Evolutionary conservation across 2,329 filamentous ascomycete species (phyloP), one percentile per base, ranked within the genome.

Genomic region (Aspergillus sp.): DNA sequence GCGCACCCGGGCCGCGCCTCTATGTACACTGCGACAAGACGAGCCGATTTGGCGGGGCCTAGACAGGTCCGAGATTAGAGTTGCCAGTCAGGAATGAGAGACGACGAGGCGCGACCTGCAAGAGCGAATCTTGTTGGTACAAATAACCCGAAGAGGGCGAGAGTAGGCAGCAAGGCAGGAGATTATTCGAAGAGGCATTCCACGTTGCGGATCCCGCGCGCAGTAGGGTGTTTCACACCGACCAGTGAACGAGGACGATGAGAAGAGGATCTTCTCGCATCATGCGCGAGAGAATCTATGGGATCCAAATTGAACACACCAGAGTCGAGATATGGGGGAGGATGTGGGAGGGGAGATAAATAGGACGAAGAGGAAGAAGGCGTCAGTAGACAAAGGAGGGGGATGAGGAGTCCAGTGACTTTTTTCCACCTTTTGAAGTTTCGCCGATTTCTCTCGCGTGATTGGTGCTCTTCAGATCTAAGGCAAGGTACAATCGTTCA

Each of bases 191-290:
- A 49, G 48, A 51, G 46, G 45, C 45, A 58, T 56, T 59, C 58
- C 55, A 58, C 57, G 57, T 59, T 60, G 57, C 57, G 45, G 48
- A 46, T 53, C 53, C 19, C 19, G 42, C 16, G 41, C 20, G 29
- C 16, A 23, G 38, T 44, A 19, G 38, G 20, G 20, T 44, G 17
- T 23, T 50, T 50, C 41, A 36, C 14, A 25, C 41, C 21, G 38
- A 17, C 47, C 47, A 43, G 38, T 43, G 38, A 43, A 13, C 32
- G 36, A 20, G 10, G 31, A 49, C 16, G 17, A 31, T 17, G 21
- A 29, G 29, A 17, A 42, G 16, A n/a, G 34, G 34, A 38, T 38
- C 14, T 17, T 38, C 34, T 38, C 34, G 34, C 34, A 38, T 38
- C 14, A 38, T 17, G 34, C 14, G 34, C 14, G 14, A 5, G 34